Evolutionary conservation across 768 basidiomycete genomes (phyloP).

Genomic region (Mycena rebaudengoi): DNA sequence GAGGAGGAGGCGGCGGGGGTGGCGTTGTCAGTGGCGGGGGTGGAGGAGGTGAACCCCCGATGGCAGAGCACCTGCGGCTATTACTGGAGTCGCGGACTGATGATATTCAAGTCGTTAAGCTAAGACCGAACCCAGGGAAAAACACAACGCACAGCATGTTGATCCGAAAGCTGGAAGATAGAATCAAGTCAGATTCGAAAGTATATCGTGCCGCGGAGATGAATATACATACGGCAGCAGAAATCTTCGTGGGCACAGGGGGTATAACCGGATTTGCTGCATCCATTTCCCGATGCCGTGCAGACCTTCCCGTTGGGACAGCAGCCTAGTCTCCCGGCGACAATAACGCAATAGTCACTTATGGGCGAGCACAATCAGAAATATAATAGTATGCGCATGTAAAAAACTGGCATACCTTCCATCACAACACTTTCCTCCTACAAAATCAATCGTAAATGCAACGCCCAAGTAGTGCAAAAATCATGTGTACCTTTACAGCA

Average conservation of each 20-base stretch:
- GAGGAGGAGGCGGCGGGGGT: neutral
- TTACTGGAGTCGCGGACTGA: neutral
- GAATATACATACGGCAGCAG: slow-evolving; percentile 1
- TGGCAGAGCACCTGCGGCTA: neutral
- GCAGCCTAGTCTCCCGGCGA: neutral
- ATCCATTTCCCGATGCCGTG: neutral
- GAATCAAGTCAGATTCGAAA: neutral
- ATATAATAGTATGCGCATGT: too few relatives aligned
- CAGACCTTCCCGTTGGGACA: neutral
- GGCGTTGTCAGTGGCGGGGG: neutral
- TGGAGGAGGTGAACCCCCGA: too few relatives aligned
- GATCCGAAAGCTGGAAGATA: neutral
- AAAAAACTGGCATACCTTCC: neutral
- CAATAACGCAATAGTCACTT: neutral
- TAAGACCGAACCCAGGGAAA: too few relatives aligned
- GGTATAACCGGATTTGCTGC: neutral
- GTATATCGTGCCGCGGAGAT: neutral
- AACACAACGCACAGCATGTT: neutral
- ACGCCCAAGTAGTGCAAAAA: too few relatives aligned
- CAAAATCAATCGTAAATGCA: neutral
- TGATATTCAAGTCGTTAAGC: too few relatives aligned
- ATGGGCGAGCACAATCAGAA: neutral
- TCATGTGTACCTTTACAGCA: neutral
- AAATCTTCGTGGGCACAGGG: slow-evolving; percentile 8
- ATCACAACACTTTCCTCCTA: neutral